Base-by-base conservation (phyloP, 1,139 yeast species). In the Lodderomyces margitis region DNA sequence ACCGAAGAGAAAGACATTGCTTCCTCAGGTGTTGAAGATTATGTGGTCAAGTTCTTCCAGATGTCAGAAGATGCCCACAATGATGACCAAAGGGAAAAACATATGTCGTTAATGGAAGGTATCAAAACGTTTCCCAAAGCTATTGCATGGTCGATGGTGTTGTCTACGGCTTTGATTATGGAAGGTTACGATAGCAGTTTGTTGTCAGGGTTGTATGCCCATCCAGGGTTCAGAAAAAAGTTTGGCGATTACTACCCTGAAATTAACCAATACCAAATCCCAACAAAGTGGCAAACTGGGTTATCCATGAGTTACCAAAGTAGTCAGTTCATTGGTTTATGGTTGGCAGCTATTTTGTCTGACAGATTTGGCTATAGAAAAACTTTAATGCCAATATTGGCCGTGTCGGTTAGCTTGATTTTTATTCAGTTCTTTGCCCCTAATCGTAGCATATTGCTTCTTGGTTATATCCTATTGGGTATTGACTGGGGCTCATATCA, bases 401-500 rank as follows among this genome's bases (percentile, higher is more conserved):
- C 55, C 14, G 42, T 62, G 38, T 62, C 66, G 44, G 57, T 67
- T 28, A 66, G 62, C 20, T 70, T 75, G 41, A 70, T 74, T 39
- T 76, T 76, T 52, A 61, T 75, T 47, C 71, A 68, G 39, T 74
- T 75, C 53, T 76, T 75, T 55, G 74, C 80, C 16, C 59, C 64
- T n/a, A 59, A 58, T 47, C 52, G 67, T 21, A 60, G 56, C 9
- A 64, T 69, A 45, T 60, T 75, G 44, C 59, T 70, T 31, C 70
- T 66, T 21, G 76, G 79, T 38, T 76, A 75, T 50, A 51, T 75
- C 30, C 55, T 74, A 15, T 61, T 68, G 49, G 81, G 81, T 46
- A 46, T 76, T 24, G 69, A 72, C 19, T 76, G 80, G 81, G 81
- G 82, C 46, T 67, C 70, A 32, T 71, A 74, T 56, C 78, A 73